Conservation (phyloP, 164 flowering plant species). For the Macadamia tetraphylla region DNA sequence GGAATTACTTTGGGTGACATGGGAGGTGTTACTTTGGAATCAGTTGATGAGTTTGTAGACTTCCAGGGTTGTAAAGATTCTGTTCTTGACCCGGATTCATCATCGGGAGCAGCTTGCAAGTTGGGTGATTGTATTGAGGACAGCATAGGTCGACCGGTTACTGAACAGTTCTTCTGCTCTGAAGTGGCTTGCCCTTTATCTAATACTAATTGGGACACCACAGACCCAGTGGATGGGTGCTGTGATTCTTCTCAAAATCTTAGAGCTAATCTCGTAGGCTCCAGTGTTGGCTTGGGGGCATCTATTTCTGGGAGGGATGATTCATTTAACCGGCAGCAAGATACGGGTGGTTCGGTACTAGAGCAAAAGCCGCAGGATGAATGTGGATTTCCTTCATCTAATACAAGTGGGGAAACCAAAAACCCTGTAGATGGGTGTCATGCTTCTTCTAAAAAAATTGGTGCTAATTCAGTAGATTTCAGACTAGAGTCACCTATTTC, state of each 20-base stretch:
- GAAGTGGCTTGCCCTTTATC: not conserved
- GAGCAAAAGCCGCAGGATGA: no score
- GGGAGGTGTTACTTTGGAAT: not conserved
- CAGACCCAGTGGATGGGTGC: no score
- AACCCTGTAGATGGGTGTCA: no score
- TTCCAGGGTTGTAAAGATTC: constrained; percentile 6
- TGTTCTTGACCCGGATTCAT: constrained; percentile 9
- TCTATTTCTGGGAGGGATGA: no score
- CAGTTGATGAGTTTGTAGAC: constrained; percentile 2
- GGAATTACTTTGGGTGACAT: not conserved
- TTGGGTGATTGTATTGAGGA: not conserved
- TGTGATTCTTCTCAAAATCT: no score
- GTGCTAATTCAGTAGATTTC: not conserved
- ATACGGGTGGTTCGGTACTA: no score
- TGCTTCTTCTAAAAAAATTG: not conserved
- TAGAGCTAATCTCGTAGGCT: no score
- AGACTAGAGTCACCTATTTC: not conserved
- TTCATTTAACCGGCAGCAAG: no score
- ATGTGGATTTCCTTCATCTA: no score
- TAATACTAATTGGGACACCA: no score
- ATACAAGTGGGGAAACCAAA: no score
- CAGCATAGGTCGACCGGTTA: not conserved
- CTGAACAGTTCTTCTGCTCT: constrained; percentile 1
- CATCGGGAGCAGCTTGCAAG: not conserved
- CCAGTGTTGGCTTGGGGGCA: no score